Evolutionary conservation across 2,329 filamentous ascomycete species (phyloP), one percentile per base, ranked within the genome.

Genomic region (Penicillium sp.): DNA sequence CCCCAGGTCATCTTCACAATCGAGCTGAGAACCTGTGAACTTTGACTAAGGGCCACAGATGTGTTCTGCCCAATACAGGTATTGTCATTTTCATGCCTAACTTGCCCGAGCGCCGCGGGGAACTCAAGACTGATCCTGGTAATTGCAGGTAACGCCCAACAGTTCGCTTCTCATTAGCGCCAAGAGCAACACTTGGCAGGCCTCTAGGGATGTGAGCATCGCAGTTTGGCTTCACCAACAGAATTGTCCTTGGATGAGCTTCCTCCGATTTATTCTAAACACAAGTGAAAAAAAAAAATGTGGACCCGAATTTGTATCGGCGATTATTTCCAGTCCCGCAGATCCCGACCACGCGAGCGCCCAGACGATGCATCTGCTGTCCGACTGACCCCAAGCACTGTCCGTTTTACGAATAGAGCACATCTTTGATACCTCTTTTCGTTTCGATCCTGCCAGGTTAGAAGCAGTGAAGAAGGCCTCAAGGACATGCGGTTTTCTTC

Each of bases 31-130:
- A 15, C 35, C 35, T 41, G 3, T 13, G 11, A 41, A 15, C 35
- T 41, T 9, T 53, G 56, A 49, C 19, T 11, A 30, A 51, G 21
- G 50, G 8, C 17, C 21, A 17, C 38, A 17, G 47, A 31, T 41
- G 17, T 51, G 45, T 57, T 50, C 46, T 26, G 51, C 51, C 46
- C 51, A 56, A 56, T 56, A 50, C 52, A 45, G 26, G 58, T 60
- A 56, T 46, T 31, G 58, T 60, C 51, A 60, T 56, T 60, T 60
- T 46, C 26, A 26, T 56, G 58, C 58, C 52, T 60, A 56, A 55
- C 11, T 31, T 55, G 45, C 58, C 50, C 45, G 9, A 56, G 21
- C 31, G 26, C 45, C 19, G 45, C 21, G 51, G n/a, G 21, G 21
- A 31, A 11, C 11, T 29, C 3, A 19, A 26, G 17, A 9, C 45